Evolutionary conservation across 2,329 filamentous ascomycete genomes (phyloP), one percentile per base, ranked within the genome.

Genomic region (Nothophoma quercina): DNA sequence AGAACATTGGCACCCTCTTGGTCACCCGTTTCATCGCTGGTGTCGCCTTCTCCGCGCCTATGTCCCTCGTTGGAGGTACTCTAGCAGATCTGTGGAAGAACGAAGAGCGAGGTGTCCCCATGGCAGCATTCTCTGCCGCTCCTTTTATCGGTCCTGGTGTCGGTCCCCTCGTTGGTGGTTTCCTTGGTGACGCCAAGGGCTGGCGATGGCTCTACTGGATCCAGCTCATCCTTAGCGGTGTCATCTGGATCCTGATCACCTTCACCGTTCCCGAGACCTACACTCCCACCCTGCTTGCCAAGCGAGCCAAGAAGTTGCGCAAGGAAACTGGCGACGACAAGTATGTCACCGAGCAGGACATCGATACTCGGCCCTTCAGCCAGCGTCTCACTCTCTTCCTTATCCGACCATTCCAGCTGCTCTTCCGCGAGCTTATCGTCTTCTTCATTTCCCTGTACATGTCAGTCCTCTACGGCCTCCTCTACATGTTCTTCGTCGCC

Each of bases 251-350:
- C 15, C 71, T 93, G 55, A 92, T 95, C 73, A 88, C 87, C 23
- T 93, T 96, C 75, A 95, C 90, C n/a, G 88, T 96, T 0, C 90
- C 91, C 1, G 92, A 96, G 74, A 96, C 92, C 0, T 96, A 95
- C 71, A 87, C 91, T 0, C 91, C 92, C 0, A 89, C 85, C 0
- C 86, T 96, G 42, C 83, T 97, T 13, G 83, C 84, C 44, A 77
- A 77, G 23, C 83, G 91, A 10, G 92, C 92, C 2, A 80, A 81
- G 66, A 89, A 90, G 71, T 77, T 95, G 55, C 84, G 91, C 44
- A 85, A 87, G 68, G 74, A 85, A 25, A 88, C 89, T 1, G 86
- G 87, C 18, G 83, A 90, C 56, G 61, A 77, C 1, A 83, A 83
- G 55, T 88, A 88, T 67, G 88, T 91, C 30, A 93, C 91, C 0